These are phyloP conservation scores for Escovopsis weberi DNA, from an alignment of 2,329 filamentous ascomycete species.

Conservation along the genomic window DNA sequence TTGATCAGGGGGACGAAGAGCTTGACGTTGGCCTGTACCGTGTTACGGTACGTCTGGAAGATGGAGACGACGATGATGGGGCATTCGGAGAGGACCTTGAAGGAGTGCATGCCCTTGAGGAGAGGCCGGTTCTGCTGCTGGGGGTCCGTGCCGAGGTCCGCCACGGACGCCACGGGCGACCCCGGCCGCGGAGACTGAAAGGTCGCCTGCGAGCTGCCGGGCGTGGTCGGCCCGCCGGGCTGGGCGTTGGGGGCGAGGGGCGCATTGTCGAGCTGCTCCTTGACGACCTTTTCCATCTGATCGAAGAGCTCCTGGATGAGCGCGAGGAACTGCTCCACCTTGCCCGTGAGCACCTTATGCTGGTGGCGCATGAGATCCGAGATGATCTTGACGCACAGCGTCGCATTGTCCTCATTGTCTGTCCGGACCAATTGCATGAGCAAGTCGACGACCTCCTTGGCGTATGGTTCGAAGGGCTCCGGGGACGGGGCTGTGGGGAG, in stretches of 20 bases:
- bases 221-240: slow-evolving; percentile 49
- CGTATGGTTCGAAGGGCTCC: slow-evolving; percentile 78
- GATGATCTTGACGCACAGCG: slow-evolving; percentile 94
- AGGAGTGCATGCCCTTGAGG: slow-evolving; percentile 91
- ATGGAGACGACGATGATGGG: slow-evolving; percentile 98
- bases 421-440: slow-evolving; percentile 76
- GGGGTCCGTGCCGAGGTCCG: slow-evolving; percentile 67
- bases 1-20: slow-evolving; percentile 91
- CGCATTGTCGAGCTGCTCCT: slow-evolving; percentile 81
- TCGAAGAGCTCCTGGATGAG: slow-evolving; percentile 94
- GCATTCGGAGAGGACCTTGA: slow-evolving; percentile 95
- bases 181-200: slow-evolving; percentile 82
- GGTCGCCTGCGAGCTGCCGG: slow-evolving; percentile 48
- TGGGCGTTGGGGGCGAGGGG: slow-evolving; percentile 37
- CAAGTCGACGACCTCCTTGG: slow-evolving; percentile 75
- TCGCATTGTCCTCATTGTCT: slow-evolving; percentile 97
- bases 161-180: slow-evolving; percentile 71
- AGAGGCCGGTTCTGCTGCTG: slow-evolving; percentile 70
- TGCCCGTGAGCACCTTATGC: slow-evolving; percentile 59
- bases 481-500: slow-evolving; percentile 58
- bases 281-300: slow-evolving; percentile 87
- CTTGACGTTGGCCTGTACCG: slow-evolving; percentile 74
- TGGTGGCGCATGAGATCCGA: slow-evolving; percentile 95
- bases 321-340: slow-evolving; percentile 78
- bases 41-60: slow-evolving; percentile 78